Base-by-base conservation (phyloP, 345 rosid genomes). In the Dovyalis caffra region DNA sequence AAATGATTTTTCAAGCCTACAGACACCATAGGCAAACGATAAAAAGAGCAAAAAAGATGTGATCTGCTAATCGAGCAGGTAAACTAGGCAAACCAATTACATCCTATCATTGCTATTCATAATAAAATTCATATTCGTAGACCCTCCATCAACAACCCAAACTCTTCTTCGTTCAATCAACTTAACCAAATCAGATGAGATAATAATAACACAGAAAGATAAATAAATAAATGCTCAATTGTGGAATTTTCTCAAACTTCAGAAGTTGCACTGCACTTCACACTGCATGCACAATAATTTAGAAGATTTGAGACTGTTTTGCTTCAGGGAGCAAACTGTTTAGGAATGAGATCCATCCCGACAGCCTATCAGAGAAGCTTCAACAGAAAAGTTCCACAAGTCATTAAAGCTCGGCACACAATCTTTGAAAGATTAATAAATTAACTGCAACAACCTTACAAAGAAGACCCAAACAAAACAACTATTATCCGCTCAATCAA, bases 271-370 rank as follows among this genome's bases (percentile, higher is more conserved):
- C 25, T 40, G 35, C 18, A 62, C 34, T 26, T n/a, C n/a, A n/a
- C 56, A 69, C 51, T 66, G 65, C 72, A 64, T 33, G 2, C 0
- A 3, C 18, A 57, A 23, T 45, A 37, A 47, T n/a, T 3, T 23
- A 35, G 21, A 60, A 74, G 64, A 23, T 66, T 38, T 63, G 15
- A 75, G 61, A 40, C 14, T 16, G 64, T 61, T 75, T 73, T 15
- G 18, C 33, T 80, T 45, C 72, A 49, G 68, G 79, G 62, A 72
- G 79, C 77, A 78, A 68, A 64, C 75, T 21, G 58, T 58, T 35
- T 23, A n/a, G 61, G 61, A 68, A 75, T 4, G 2, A 2, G 51
- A 56, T 12, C 26, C 25, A 15, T 75, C 82, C 33, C 9, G 40
- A 31, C 4, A 4, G 70, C 70, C 82, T 72, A 78, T 26, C 8